Evolutionary conservation across 176 grass and related monocot species (phyloP).

Genomic region (Pontederia crassipes): DNA sequence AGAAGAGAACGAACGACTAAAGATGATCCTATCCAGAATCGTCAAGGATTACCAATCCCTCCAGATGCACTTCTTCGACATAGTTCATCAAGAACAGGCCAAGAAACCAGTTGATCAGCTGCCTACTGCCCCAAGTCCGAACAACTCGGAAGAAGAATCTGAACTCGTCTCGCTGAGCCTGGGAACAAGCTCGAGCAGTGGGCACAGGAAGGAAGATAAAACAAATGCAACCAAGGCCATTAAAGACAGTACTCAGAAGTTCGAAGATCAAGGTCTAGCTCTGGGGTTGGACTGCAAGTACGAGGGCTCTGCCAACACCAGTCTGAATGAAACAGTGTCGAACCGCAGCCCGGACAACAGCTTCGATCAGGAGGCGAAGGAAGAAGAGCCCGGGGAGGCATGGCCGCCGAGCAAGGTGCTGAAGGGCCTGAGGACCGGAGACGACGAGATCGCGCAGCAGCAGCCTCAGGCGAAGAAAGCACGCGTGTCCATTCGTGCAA

Average conservation of each 20-base stretch:
- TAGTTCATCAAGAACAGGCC: constrained; percentile 27
- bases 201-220: constrained; percentile 29
- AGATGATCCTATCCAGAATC: constrained; percentile 35
- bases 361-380: constrained; percentile 34
- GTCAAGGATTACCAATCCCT: constrained; percentile 58
- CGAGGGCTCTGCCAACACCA: constrained; percentile 20
- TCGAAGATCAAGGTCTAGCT: constrained; percentile 24
- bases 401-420: constrained; percentile 35
- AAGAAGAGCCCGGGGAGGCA: constrained; percentile 16
- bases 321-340: constrained; percentile 13
- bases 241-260: constrained; percentile 11
- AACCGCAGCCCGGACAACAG: constrained; percentile 56
- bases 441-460: constrained; percentile 27
- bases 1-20: constrained; percentile 82
- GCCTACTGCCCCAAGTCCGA: neutral
- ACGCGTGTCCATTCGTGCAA: constrained; percentile 73
- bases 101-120: constrained; percentile 18
- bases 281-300: constrained; percentile 39
- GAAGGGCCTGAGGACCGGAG: constrained; percentile 23
- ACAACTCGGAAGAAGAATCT: neutral
- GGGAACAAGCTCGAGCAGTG: constrained; percentile 25
- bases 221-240: constrained; percentile 3
- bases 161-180: constrained; percentile 51
- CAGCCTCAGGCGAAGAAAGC: constrained; percentile 56
- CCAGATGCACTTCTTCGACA: constrained; percentile 35